Conservation (phyloP, 192 early-diverging fungal species). For the Backusella tarrabulga region DNA sequence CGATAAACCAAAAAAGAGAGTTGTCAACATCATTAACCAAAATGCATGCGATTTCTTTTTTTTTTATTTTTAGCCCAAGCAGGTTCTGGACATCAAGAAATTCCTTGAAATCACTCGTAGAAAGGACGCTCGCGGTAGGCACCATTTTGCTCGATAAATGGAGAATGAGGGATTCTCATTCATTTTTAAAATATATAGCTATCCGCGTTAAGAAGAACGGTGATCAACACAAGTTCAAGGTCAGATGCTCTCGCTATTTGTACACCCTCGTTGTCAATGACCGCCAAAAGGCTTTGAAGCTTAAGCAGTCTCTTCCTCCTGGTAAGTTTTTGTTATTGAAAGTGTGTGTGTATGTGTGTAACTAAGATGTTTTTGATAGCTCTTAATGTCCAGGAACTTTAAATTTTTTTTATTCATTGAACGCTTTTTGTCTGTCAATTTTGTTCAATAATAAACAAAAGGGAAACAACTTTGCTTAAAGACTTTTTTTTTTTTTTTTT, state of each 20-base stretch:
- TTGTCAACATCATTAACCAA: neutral
- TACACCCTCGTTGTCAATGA: constrained; percentile 98
- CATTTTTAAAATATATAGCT: constrained; percentile 37
- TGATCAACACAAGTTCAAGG: constrained; percentile 95
- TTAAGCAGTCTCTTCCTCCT: constrained; percentile 93
- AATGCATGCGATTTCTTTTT: neutral
- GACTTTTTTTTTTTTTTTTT: no score
- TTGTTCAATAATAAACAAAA: neutral
- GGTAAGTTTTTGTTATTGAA: constrained; percentile 47
- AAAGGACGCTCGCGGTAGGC: constrained; percentile 90
- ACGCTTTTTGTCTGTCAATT: no score
- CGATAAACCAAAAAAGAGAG: neutral
- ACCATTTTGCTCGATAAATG: neutral
- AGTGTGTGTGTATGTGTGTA: neutral
- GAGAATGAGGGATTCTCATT: neutral
- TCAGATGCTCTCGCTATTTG: constrained; percentile 96
- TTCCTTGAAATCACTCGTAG: constrained; percentile 94
- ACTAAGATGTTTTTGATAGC: neutral
- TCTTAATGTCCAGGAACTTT: constrained; percentile 10
- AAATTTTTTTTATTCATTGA: neutral
- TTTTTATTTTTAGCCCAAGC: constrained; percentile 74
- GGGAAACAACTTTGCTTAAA: constrained; percentile 3
- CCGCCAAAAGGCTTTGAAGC: constrained; percentile 93
- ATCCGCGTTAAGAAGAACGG: constrained; percentile 96
- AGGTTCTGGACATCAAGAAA: constrained; percentile 97